Evolutionary conservation across 2,329 filamentous ascomycete genomes (phyloP).

Genomic region (Fusarium gaditjirri): DNA sequence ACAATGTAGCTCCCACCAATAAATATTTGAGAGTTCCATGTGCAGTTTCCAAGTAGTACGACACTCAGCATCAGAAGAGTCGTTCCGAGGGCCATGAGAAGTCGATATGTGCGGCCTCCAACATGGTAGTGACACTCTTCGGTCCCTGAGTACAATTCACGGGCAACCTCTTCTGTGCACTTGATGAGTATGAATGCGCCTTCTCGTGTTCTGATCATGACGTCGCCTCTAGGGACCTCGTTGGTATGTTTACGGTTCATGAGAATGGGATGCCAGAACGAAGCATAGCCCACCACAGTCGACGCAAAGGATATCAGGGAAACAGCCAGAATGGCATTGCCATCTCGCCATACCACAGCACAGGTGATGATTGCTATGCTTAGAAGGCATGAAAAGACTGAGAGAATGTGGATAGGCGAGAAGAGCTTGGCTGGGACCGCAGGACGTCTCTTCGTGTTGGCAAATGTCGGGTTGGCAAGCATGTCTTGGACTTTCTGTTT

Average conservation of each 20-base stretch:
- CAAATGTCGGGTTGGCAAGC: conserved; percentile 56
- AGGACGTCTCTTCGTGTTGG: conserved; percentile 51
- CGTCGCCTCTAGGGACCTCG: conserved; percentile 64
- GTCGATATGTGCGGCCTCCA: conserved; percentile 57
- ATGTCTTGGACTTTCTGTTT: conserved; percentile 56
- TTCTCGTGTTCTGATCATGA: conserved; percentile 70
- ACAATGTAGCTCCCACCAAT: conserved; percentile 68
- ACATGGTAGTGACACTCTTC: conserved; percentile 69
- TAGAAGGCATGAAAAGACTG: conserved; percentile 61
- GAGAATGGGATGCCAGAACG: conserved; percentile 66
- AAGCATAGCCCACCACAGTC: conserved; percentile 65
- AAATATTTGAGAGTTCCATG: conserved; percentile 68
- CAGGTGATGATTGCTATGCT: conserved; percentile 59
- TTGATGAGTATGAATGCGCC: conserved; percentile 68
- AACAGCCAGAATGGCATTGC: conserved; percentile 56
- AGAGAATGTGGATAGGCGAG: conserved; percentile 65
- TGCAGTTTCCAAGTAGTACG: conserved; percentile 70
- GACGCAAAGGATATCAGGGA: conserved; percentile 63
- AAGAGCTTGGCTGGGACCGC: conserved; percentile 60
- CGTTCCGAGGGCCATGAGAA: conserved; percentile 67
- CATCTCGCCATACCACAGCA: conserved; percentile 53
- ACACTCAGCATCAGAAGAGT: conserved; percentile 70
- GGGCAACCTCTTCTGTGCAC: conserved; percentile 68
- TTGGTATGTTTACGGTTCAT: conserved; percentile 61
- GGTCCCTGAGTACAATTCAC: conserved; percentile 71